phyloP scores from a whole-genome alignment of 805 yeast species.

The Saturnispora bothae region DNA sequence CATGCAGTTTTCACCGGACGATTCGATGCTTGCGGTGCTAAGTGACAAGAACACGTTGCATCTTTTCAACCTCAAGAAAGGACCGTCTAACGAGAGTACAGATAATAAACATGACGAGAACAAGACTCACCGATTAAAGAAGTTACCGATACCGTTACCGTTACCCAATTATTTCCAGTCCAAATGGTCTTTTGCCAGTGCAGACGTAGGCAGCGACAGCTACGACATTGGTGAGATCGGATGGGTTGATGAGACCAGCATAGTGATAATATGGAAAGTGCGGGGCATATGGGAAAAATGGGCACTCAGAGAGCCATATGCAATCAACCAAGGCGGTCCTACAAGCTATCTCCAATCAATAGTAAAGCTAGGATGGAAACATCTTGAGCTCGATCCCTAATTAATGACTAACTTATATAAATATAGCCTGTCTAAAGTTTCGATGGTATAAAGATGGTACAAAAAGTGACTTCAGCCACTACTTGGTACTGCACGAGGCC shows the following conservation, averaged over 20 bases:
- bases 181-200: conserved; percentile 80
- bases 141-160: conserved; percentile 37
- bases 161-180: conserved; percentile 58
- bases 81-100: conserved; percentile 11
- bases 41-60: conserved; percentile 88
- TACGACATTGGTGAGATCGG: conserved; percentile 44
- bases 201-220: conserved; percentile 35
- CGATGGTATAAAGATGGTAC: not conserved
- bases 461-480: conserved; percentile 3
- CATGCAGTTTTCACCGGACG: conserved; percentile 74
- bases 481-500: conserved; percentile 6
- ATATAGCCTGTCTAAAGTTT: no score
- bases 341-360: no score
- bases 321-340: no score
- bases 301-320: no score
- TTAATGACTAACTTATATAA: no score
- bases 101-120: conserved; percentile 21
- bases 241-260: conserved; percentile 67
- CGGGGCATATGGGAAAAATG: conserved; percentile 83
- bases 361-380: conserved; percentile 63
- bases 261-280: conserved; percentile 66
- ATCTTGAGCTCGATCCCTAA: conserved; percentile 24
- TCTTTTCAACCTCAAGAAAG: conserved; percentile 55
- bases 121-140: conserved; percentile 49
- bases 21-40: conserved; percentile 67